phyloP scores from a whole-genome alignment of 192 early-diverging fungal genomes.

The Thamnidium elegans region DNA sequence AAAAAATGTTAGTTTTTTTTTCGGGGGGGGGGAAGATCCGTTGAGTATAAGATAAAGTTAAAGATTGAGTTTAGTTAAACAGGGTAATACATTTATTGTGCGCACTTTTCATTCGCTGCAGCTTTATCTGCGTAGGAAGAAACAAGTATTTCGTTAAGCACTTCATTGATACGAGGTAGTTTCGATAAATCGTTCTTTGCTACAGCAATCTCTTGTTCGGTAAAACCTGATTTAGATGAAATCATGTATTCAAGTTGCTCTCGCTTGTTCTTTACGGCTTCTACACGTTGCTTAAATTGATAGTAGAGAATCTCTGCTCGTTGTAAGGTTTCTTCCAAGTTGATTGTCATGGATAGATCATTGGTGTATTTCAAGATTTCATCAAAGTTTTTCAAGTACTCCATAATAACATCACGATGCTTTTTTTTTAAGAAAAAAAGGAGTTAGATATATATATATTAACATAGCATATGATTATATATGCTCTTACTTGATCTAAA shows the following conservation, averaged over 20 bases:
- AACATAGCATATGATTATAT: too few species aligned
- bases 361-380: conserved; percentile 94
- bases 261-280: conserved; percentile 44
- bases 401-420: conserved; percentile 77
- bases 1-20: too few species aligned
- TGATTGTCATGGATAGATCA: conserved; percentile 77
- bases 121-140: background rate
- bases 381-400: conserved; percentile 80
- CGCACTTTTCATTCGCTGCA: too few species aligned
- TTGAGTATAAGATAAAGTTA: too few species aligned
- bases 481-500: conserved; percentile 58
- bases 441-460: background rate
- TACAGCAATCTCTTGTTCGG: background rate
- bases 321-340: conserved; percentile 72
- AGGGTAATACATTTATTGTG: too few species aligned
- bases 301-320: conserved; percentile 75
- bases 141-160: background rate
- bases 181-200: background rate
- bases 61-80: too few species aligned
- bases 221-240: background rate
- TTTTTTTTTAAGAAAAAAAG: background rate
- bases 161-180: conserved; percentile 2
- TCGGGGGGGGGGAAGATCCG: too few species aligned
- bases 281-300: conserved; percentile 52
- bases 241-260: background rate